Evolutionary conservation across 805 yeast species (phyloP).

Genomic region (Saccharomycopsis microspora): DNA sequence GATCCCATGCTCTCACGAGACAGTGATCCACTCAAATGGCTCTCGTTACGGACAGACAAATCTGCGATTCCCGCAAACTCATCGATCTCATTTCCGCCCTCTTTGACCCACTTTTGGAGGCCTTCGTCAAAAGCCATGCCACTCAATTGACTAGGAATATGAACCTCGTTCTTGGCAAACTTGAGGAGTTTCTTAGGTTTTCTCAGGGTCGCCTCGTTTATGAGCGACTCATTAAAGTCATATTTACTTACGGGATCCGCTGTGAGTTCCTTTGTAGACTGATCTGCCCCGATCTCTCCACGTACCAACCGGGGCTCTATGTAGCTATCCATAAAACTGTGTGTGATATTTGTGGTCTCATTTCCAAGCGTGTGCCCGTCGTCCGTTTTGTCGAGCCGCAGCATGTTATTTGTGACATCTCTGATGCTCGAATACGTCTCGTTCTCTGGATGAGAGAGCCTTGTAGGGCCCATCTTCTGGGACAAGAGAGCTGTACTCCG

Average conservation of each 20-base stretch:
- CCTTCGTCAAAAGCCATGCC: constrained; percentile 14
- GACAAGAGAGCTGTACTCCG: neutral
- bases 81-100: neutral
- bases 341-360: constrained; percentile 7
- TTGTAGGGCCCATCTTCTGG: constrained; percentile 5
- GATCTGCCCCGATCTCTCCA: neutral
- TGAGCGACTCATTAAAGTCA: constrained; percentile 16
- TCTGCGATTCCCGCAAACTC: constrained; percentile 14
- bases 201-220: constrained; percentile 8
- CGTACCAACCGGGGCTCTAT: constrained; percentile 7
- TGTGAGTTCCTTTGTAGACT: neutral
- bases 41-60: constrained; percentile 6
- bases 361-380: neutral
- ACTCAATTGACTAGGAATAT: constrained; percentile 11
- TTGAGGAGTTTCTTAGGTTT: constrained; percentile 11
- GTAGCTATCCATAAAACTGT: constrained; percentile 9
- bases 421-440: neutral
- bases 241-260: constrained; percentile 1
- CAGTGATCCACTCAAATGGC: neutral
- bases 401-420: constrained; percentile 11
- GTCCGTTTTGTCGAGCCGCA: neutral
- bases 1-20: neutral
- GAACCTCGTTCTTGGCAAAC: constrained; percentile 15
- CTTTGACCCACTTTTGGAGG: constrained; percentile 7
- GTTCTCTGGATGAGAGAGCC: constrained; percentile 1